These are phyloP conservation scores for Arxiozyma slooffiae DNA, from an alignment of 1,139 yeast species.

Conservation along the genomic window DNA sequence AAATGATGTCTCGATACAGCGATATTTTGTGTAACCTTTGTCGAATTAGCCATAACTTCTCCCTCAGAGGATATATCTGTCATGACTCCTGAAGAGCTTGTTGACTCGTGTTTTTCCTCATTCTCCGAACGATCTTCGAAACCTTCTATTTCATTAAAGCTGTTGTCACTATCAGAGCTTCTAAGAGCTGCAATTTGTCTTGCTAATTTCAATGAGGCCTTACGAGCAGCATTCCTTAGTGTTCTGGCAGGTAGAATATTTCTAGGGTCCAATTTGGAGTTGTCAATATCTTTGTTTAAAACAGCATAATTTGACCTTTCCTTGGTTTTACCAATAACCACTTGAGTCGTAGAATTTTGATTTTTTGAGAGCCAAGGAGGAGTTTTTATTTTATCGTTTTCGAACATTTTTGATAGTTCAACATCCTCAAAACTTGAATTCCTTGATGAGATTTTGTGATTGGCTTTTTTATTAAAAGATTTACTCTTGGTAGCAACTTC, in stretches of 20 bases:
- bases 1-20: not conserved
- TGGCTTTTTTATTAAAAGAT: not conserved
- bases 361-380: conserved; percentile 11
- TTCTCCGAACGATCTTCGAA: conserved; percentile 12
- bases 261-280: conserved; percentile 27
- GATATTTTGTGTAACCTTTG: conserved; percentile 6
- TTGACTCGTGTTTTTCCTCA: conserved; percentile 5
- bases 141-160: conserved; percentile 1
- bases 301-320: conserved; percentile 30
- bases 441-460: not conserved
- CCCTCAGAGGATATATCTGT: conserved; percentile 23
- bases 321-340: conserved; percentile 5
- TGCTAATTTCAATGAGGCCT: conserved; percentile 25
- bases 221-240: conserved; percentile 26
- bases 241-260: conserved; percentile 22
- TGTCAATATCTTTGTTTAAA: conserved; percentile 28
- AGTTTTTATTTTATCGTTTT: conserved; percentile 17
- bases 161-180: not conserved
- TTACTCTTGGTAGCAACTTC: not conserved
- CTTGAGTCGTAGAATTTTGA: not conserved
- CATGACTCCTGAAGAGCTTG: conserved; percentile 22
- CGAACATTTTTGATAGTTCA: conserved; percentile 21
- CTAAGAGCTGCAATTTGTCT: conserved; percentile 7
- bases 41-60: conserved; percentile 8
- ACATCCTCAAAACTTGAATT: conserved; percentile 23